Percentiles rank a stretch among this genome's conserved stretches.
These are phyloP conservation scores for Paraleonurus japonicus DNA, from an alignment of 257 asterid genomes.

Conservation along the genomic window DNA sequence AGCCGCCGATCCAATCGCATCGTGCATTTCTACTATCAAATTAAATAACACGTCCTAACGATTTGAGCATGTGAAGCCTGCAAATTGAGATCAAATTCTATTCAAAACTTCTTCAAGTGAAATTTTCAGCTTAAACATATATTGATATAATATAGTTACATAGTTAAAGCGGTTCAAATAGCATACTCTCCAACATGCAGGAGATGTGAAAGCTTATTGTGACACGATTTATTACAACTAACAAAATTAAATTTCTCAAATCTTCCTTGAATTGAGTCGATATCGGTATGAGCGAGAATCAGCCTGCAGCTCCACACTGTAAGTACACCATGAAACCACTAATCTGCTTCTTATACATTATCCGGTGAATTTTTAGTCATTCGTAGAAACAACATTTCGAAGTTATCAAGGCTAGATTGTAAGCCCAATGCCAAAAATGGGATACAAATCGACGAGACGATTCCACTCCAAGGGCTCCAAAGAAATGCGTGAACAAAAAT, in stretches of 20 bases:
- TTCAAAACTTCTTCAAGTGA: slow-evolving; percentile 9
- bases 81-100: slow-evolving; percentile 14
- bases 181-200: slow-evolving; percentile 89
- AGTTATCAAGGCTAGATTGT: no score
- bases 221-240: slow-evolving; percentile 71
- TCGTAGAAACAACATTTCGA: no score
- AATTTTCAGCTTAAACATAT: slow-evolving; percentile 3
- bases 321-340: slow-evolving; percentile 19
- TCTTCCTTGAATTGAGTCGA: slow-evolving; percentile 79
- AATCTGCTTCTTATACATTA: not conserved
- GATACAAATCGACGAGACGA: no score
- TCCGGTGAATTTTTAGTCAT: no score
- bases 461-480: no score
- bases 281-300: slow-evolving; percentile 85
- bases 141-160: not conserved
- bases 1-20: slow-evolving; percentile 72
- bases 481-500: no score
- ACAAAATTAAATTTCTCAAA: slow-evolving; percentile 62
- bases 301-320: slow-evolving; percentile 91
- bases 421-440: no score
- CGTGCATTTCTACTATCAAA: slow-evolving; percentile 60
- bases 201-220: slow-evolving; percentile 76
- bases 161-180: slow-evolving; percentile 8
- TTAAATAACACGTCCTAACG: slow-evolving; percentile 75
- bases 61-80: slow-evolving; percentile 83